Percentiles rank a stretch among this genome's conserved stretches.
These are phyloP conservation scores for Hygrocybe punicea DNA, from an alignment of 768 basidiomycete species.

Conservation along the genomic window DNA sequence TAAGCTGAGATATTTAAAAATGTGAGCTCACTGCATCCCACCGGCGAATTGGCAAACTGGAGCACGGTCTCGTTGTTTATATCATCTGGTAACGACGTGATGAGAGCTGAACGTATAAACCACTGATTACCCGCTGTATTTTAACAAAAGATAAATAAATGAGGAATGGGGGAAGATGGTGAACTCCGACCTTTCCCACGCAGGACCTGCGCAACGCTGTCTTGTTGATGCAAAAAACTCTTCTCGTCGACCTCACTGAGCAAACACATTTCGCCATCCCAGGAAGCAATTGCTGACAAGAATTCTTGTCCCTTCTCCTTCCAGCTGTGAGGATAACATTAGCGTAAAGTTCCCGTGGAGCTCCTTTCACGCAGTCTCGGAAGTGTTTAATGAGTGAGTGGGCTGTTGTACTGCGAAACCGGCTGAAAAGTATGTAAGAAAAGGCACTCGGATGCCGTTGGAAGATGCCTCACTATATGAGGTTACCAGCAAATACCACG, in stretches of 20 bases:
- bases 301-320: constrained; percentile 73
- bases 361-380: constrained; percentile 87
- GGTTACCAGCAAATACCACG: constrained; percentile 86
- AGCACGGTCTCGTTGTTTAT: constrained; percentile 79
- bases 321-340: constrained; percentile 90
- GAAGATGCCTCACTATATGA: constrained; percentile 70
- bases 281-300: constrained; percentile 72
- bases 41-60: constrained; percentile 77
- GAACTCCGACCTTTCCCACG: constrained; percentile 64
- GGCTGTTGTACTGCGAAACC: constrained; percentile 80
- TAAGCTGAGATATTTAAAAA: no score
- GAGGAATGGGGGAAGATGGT: background rate
- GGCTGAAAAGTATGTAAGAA: constrained; percentile 43
- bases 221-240: constrained; percentile 84
- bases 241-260: constrained; percentile 91
- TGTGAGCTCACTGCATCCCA: constrained; percentile 91
- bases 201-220: constrained; percentile 86
- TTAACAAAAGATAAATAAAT: background rate
- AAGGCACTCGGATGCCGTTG: background rate
- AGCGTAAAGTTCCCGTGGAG: constrained; percentile 83
- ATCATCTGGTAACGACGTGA: constrained; percentile 82
- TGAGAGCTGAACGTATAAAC: constrained; percentile 86
- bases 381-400: constrained; percentile 88
- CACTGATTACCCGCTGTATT: constrained; percentile 72
- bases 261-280: constrained; percentile 83